Conservation (phyloP, 2,329 filamentous ascomycete genomes). For the Chalaropsis thielavioides region DNA sequence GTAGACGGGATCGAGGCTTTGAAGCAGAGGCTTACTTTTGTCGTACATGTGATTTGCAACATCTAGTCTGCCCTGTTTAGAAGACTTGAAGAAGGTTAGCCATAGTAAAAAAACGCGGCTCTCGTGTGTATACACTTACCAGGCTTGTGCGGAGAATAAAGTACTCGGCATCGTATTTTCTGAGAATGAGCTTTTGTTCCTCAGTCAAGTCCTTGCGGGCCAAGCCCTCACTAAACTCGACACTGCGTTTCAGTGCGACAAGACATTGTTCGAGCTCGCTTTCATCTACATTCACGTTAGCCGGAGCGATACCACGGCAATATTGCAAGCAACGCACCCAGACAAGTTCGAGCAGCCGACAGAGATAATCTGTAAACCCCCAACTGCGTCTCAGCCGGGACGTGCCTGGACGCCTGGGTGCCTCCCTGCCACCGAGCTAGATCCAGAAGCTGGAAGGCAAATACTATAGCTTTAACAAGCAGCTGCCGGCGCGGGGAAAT, state of each 20-base stretch:
- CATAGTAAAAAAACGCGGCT: background rate
- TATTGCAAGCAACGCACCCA: conserved; percentile 32
- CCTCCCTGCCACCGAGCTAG: conserved; percentile 30
- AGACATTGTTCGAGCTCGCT: conserved; percentile 43
- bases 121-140: conserved; percentile 30
- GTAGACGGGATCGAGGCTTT: conserved; percentile 32
- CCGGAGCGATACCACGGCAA: background rate
- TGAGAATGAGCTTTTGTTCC: conserved; percentile 4
- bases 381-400: conserved; percentile 27
- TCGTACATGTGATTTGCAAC: conserved; percentile 65
- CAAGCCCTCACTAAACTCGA: conserved; percentile 7
- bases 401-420: conserved; percentile 20
- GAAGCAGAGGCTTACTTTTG: conserved; percentile 35
- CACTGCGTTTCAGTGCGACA: conserved; percentile 40
- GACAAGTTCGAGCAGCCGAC: conserved; percentile 47
- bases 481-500: conserved; percentile 21
- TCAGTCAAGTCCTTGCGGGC: conserved; percentile 1
- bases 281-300: conserved; percentile 29
- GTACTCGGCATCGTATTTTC: conserved; percentile 39
- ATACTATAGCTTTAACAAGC: conserved; percentile 30
- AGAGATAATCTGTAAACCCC: conserved; percentile 54
- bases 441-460: conserved; percentile 56
- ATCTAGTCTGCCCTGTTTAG: conserved; percentile 57
- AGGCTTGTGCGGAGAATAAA: conserved; percentile 50
- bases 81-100: conserved; percentile 40